Evolutionary conservation across 305 asterid genomes (phyloP), one percentile per base, ranked within the genome.

Genomic region (Solanum aculeatissimum): DNA sequence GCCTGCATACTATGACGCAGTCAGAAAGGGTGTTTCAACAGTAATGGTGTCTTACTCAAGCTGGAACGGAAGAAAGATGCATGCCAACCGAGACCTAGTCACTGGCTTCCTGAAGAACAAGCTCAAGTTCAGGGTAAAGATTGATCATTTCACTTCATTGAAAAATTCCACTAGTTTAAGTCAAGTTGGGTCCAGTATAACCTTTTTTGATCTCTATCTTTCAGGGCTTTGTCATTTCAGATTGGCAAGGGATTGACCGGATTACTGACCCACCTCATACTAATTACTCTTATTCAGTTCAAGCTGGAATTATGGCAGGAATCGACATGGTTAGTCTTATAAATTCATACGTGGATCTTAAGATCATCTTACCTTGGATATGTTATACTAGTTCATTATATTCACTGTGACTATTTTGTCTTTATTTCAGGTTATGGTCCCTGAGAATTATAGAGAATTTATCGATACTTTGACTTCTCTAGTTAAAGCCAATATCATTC

Each of bases 1-100:
- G 91, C 91, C 92, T 40, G 94, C 93, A 13, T 91, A 90, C 72
- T 70, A 83, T 54, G 93, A 92, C 72, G 60, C 95, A 5, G 83
- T 92, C 60, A 80, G 55, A 23, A 92, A 92, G 88, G 94, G 95
- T n/a, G 91, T 92, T 19, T 81, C 89, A 81, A 87, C 93, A 3
- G 87, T 90, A 49, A 90, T 92, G 94, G 89, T 88, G 47, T 89
- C 91, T 47, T 92, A 90, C 85, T 87, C 93, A 2, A 92, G 93
- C 87, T 88, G 87, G 91, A 92, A 92, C 16, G 93, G 91, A 53
- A 82, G 80, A 82, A 92, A 86, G 88, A 91, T 92, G 93, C 95
- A 89, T 38, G 91, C 91, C 29, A 90, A 90, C 80, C 84, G 70
- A 69, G 91, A 89, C 27, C 92, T 92, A 7, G 9, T 92, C 68